A percentile compares a stretch with the other conserved stretches of the same genome.
phyloP scores from a whole-genome alignment of 768 basidiomycete species.

The Asterophora lycoperdoides region DNA sequence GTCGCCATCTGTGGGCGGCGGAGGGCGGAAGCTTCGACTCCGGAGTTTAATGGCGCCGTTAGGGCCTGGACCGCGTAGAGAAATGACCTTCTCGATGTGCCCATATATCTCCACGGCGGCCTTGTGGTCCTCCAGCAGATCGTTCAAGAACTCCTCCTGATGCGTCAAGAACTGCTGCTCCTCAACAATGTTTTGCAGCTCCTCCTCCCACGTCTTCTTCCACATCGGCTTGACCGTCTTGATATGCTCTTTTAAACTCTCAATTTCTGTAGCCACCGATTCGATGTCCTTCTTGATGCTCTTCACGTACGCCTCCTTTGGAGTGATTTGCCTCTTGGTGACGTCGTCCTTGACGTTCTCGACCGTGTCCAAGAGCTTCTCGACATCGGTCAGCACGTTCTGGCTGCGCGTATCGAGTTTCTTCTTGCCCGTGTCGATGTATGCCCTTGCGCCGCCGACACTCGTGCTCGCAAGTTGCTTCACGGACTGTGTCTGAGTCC shows the following conservation, averaged over 20 bases:
- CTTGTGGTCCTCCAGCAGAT: slow-evolving; percentile 89
- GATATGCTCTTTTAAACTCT: slow-evolving; percentile 79
- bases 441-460: slow-evolving; percentile 81
- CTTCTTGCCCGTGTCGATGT: slow-evolving; percentile 88
- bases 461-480: slow-evolving; percentile 79
- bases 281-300: slow-evolving; percentile 69
- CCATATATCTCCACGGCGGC: slow-evolving; percentile 83
- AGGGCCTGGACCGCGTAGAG: slow-evolving; percentile 49
- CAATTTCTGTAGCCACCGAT: slow-evolving; percentile 61
- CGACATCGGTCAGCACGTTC: slow-evolving; percentile 86
- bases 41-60: slow-evolving; percentile 25
- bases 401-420: slow-evolving; percentile 89
- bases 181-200: slow-evolving; percentile 93
- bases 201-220: slow-evolving; percentile 98
- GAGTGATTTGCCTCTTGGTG: slow-evolving; percentile 80
- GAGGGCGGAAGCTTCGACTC: slow-evolving; percentile 53
- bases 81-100: slow-evolving; percentile 88
- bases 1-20: slow-evolving; percentile 60
- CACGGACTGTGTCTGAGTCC: slow-evolving; percentile 82
- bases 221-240: slow-evolving; percentile 91
- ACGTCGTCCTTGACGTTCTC: slow-evolving; percentile 91
- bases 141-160: slow-evolving; percentile 86
- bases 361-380: slow-evolving; percentile 88
- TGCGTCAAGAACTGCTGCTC: slow-evolving; percentile 93
- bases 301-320: slow-evolving; percentile 69